Conservation (phyloP, 768 basidiomycete genomes). For the Xerocomellus amylosporus region DNA sequence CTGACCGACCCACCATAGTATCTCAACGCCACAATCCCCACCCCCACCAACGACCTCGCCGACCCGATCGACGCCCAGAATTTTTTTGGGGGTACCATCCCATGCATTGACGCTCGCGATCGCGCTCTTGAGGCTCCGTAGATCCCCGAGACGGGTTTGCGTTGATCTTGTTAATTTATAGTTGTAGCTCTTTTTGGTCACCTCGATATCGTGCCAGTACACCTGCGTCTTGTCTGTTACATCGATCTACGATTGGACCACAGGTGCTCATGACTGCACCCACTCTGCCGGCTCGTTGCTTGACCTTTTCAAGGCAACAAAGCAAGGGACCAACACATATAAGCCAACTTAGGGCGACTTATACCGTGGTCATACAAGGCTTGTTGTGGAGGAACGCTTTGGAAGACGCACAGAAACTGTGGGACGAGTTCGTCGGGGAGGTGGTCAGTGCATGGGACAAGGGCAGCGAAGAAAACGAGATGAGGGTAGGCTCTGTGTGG, state of each 20-base stretch:
- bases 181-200: no score
- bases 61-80: slow-evolving; percentile 60
- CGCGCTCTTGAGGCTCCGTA: slow-evolving; percentile 63
- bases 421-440: slow-evolving; percentile 37
- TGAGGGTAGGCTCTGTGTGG: slow-evolving; percentile 45
- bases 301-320: slow-evolving; percentile 36
- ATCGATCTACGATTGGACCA: slow-evolving; percentile 44
- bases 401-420: slow-evolving; percentile 40
- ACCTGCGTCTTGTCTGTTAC: no score
- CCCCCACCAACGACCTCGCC: slow-evolving; percentile 54
- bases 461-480: background rate
- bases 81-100: slow-evolving; percentile 50
- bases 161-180: no score
- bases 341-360: slow-evolving; percentile 44
- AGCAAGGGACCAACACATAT: slow-evolving; percentile 26
- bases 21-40: slow-evolving; percentile 62
- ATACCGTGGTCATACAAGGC: slow-evolving; percentile 55
- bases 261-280: slow-evolving; percentile 39
- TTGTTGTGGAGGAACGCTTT: slow-evolving; percentile 45
- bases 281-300: slow-evolving; percentile 37
- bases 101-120: slow-evolving; percentile 63
- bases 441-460: slow-evolving; percentile 6
- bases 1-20: slow-evolving; percentile 52
- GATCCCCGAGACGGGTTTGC: slow-evolving; percentile 65
- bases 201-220: no score